A percentile compares a stretch with the other conserved stretches of the same genome.
These are phyloP conservation scores for Echinochloa phyllopogon DNA, from an alignment of 176 grass and related monocot genomes.

Conservation along the genomic window DNA sequence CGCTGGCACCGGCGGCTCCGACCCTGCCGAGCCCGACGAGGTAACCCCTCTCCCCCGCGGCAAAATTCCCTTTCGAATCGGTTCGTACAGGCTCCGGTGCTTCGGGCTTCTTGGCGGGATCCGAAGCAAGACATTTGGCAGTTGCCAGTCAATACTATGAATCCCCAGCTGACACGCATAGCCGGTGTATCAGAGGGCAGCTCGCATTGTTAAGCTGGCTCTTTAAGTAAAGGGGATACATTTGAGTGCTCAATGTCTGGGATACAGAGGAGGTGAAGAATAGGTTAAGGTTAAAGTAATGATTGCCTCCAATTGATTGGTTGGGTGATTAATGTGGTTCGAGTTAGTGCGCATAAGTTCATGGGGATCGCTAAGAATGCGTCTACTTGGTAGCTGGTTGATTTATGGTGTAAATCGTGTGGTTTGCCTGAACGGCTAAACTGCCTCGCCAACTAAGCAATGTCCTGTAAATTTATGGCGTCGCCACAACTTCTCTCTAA, in stretches of 20 bases:
- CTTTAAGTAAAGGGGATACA: neutral
- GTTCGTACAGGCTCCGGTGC: neutral
- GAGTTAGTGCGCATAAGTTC: neutral
- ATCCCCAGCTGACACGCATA: neutral
- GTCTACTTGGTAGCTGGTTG: too few relatives aligned
- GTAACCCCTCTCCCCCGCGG: slow-evolving; percentile 27
- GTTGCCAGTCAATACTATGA: neutral
- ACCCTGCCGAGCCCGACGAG: slow-evolving; percentile 63
- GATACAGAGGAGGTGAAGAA: neutral
- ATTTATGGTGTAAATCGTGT: too few relatives aligned
- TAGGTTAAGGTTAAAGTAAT: neutral
- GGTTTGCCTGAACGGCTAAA: too few relatives aligned
- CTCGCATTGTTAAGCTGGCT: neutral
- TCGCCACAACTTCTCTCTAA: neutral
- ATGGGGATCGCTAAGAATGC: neutral
- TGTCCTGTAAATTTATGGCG: too few relatives aligned
- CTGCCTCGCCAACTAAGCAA: too few relatives aligned
- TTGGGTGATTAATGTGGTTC: neutral
- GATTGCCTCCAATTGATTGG: neutral
- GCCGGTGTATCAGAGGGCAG: neutral
- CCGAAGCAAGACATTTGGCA: neutral
- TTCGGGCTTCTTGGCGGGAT: neutral
- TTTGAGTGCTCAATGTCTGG: neutral
- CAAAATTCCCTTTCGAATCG: neutral
- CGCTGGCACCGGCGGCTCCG: slow-evolving; percentile 41